A percentile compares a stretch with the other conserved stretches of the same genome.
Conservation (phyloP, 2,329 filamentous ascomycete genomes). For the Clarireedia monteithiana region DNA sequence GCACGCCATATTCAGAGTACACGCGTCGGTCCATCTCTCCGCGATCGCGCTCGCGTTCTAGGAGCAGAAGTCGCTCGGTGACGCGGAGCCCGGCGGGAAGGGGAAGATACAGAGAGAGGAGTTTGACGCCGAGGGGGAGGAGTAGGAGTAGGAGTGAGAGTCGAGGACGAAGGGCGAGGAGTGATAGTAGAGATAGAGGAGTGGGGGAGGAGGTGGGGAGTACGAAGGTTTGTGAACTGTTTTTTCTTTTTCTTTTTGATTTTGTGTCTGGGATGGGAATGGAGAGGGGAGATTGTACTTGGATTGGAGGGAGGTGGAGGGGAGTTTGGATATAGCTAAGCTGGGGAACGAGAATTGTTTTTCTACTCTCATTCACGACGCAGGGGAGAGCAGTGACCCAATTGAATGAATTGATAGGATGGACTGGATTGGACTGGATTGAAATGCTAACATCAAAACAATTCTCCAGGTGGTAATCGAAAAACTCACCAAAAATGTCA, state of each 20-base stretch:
- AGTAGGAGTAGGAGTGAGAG: conserved; percentile 23
- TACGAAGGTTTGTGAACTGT: conserved; percentile 40
- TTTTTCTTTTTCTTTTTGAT: background rate
- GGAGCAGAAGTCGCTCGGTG: conserved; percentile 22
- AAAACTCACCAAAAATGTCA: conserved; percentile 91
- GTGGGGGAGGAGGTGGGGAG: conserved; percentile 34
- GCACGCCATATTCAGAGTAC: conserved; percentile 25
- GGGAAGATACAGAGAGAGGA: background rate
- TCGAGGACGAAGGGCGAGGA: conserved; percentile 18
- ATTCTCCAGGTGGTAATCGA: conserved; percentile 71
- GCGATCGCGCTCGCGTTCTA: conserved; percentile 23
- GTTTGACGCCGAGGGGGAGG: background rate
- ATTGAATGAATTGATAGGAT: no score
- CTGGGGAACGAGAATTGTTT: no score
- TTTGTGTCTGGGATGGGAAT: background rate
- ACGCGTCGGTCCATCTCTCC: conserved; percentile 26
- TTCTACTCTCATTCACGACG: no score
- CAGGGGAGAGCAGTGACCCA: no score
- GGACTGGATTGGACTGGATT: no score
- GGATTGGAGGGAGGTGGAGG: no score
- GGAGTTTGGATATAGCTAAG: no score
- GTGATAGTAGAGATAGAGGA: conserved; percentile 22
- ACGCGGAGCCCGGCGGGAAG: background rate
- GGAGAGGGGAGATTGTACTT: no score
- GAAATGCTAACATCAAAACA: no score